phyloP scores from a whole-genome alignment of 2,329 filamentous ascomycete species.

The Lecanosticta acicola region DNA sequence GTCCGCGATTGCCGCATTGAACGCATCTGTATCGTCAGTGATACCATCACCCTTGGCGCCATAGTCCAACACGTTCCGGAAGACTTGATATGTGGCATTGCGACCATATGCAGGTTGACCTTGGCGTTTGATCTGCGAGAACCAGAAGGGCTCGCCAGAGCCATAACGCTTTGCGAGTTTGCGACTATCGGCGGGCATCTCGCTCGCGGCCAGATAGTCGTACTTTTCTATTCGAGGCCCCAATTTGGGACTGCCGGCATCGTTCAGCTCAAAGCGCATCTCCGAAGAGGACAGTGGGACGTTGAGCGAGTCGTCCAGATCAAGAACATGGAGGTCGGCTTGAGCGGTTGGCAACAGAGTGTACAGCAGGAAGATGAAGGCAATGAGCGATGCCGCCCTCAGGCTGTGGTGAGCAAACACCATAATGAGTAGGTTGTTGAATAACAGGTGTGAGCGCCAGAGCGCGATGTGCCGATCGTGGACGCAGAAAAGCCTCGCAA shows the following conservation, averaged over 20 bases:
- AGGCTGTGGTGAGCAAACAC: neutral
- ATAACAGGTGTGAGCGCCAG: too few relatives aligned
- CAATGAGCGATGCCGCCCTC: slow-evolving; percentile 6
- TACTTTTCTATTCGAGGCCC: neutral
- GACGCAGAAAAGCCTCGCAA: neutral
- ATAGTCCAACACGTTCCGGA: slow-evolving; percentile 44
- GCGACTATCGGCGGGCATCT: slow-evolving; percentile 10
- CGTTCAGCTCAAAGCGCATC: slow-evolving; percentile 12
- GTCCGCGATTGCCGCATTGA: slow-evolving; percentile 31
- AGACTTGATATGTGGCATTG: slow-evolving; percentile 40
- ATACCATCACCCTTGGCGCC: slow-evolving; percentile 52
- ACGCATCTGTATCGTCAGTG: slow-evolving; percentile 71
- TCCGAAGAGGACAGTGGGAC: slow-evolving; percentile 15
- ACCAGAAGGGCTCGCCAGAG: slow-evolving; percentile 35
- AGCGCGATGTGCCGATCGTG: neutral
- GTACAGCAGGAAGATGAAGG: slow-evolving; percentile 9
- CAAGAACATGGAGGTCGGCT: slow-evolving; percentile 7
- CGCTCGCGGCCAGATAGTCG: slow-evolving; percentile 3
- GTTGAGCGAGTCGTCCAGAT: neutral
- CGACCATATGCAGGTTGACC: slow-evolving; percentile 36
- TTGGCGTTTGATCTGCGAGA: slow-evolving; percentile 39
- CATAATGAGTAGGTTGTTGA: neutral
- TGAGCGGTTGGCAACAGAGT: slow-evolving; percentile 6
- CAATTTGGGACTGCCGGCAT: slow-evolving; percentile 5
- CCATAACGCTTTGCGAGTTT: slow-evolving; percentile 27